Evolutionary conservation across 2,329 filamentous ascomycete species (phyloP), one percentile per base, ranked within the genome.

Genomic region (Fusarium sp.): DNA sequence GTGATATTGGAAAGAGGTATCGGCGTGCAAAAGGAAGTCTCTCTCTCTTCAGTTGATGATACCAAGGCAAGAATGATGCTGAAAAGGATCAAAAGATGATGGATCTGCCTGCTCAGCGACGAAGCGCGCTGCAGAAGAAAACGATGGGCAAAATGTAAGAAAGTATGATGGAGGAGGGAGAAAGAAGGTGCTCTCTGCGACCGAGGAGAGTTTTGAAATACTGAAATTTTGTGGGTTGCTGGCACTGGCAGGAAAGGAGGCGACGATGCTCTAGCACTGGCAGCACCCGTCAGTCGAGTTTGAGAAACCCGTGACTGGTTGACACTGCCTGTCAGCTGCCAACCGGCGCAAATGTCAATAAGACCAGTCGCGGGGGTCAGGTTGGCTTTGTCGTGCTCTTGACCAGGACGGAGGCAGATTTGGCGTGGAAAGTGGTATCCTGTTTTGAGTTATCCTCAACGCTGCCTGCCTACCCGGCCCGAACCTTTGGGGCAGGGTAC

Each of bases 51-150:
- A 52, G 27, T n/a, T 45, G 45, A 67, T 54, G 62, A 47, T 62
- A 62, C 52, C 45, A 56, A 70, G 72, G 72, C 72, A 74, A 73
- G 72, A 74, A 75, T 71, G 69, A 80, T 77, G 74, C 50, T 73
- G 65, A 50, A 27, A 38, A 36, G 35, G 60, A 33, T 45, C 72
- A 68, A 73, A 70, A 74, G 59, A 71, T 66, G 52, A 27, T 60
- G 47, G 38, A 29, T 62, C 27, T 31, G 27, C 42, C 63, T 42
- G 42, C 54, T 74, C 31, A 50, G 33, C 42, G 29, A 62, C 67
- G 65, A 66, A 70, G 61, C 31, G 66, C 60, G 47, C 38, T 29
- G 54, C 36, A 38, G 60, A 69, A 25, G 31, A 6, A 63, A 65
- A 57, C 10, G 59, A 20, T 47, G 57, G 25, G 16, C 11, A 35